Evolutionary conservation across 345 rosid genomes (phyloP).

Genomic region (Gossypium raimondii): DNA sequence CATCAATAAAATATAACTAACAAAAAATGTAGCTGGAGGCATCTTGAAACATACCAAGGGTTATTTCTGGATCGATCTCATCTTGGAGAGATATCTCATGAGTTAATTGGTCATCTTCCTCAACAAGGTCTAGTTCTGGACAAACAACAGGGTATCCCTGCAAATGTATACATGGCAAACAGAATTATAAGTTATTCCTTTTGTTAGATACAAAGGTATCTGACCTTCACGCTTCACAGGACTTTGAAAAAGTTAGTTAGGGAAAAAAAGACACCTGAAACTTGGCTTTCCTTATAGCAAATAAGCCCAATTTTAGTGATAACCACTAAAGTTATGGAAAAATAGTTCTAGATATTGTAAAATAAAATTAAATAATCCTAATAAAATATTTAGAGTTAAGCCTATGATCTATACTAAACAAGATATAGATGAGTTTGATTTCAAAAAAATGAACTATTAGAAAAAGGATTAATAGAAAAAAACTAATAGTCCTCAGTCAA

Average conservation of each 20-base stretch:
- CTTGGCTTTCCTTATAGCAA: constrained; percentile 76
- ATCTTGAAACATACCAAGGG: constrained; percentile 57
- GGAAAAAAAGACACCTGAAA: constrained; percentile 54
- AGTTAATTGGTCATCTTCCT: constrained; percentile 73
- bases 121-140: constrained; percentile 88
- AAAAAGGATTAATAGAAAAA: too few species aligned
- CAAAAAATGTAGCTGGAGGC: neutral
- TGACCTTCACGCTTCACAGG: neutral
- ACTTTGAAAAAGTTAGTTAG: neutral
- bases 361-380: too few species aligned
- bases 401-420: too few species aligned
- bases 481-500: too few species aligned
- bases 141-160: constrained; percentile 94
- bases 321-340: too few species aligned
- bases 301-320: constrained; percentile 33
- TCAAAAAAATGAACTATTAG: too few species aligned
- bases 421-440: too few species aligned
- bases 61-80: constrained; percentile 59
- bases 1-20: neutral
- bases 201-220: neutral
- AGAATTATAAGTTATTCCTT: constrained; percentile 1
- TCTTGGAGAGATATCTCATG: constrained; percentile 79
- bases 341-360: too few species aligned
- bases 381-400: too few species aligned
- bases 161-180: constrained; percentile 21